A percentile compares a stretch with the other conserved stretches of the same genome.
These are phyloP conservation scores for Dillenia turbinata DNA, from an alignment of 164 flowering plant species.

Conservation along the genomic window DNA sequence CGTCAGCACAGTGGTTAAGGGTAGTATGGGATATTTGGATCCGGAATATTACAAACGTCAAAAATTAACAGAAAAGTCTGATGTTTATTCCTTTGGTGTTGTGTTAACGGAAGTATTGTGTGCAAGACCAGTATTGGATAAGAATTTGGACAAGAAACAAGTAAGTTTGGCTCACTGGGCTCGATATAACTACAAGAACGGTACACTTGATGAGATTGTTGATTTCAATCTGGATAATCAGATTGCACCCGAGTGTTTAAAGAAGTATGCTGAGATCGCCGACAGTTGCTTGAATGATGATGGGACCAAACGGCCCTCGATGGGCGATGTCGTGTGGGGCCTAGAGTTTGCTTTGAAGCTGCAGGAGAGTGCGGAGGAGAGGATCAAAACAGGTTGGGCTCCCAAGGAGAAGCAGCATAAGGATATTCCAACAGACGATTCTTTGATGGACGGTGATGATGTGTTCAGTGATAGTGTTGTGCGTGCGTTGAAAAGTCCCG, in stretches of 20 bases:
- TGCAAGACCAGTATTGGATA: conserved; percentile 17
- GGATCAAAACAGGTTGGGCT: not conserved
- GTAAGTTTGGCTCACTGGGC: conserved; percentile 26
- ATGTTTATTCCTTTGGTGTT: conserved; percentile 36
- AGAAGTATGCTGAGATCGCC: conserved; percentile 21
- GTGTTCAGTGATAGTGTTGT: too few species aligned
- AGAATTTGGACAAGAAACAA: conserved; percentile 10
- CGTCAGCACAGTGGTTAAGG: conserved; percentile 36
- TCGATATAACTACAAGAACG: not conserved
- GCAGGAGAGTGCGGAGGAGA: conserved; percentile 9
- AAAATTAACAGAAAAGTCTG: conserved; percentile 32
- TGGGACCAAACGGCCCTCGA: conserved; percentile 27
- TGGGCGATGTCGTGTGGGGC: conserved; percentile 26
- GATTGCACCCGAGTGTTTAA: conserved; percentile 16
- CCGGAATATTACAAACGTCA: conserved; percentile 28
- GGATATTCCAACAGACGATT: too few species aligned
- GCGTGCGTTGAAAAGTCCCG: too few species aligned
- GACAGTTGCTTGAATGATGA: conserved; percentile 23
- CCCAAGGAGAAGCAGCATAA: too few species aligned
- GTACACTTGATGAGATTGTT: conserved; percentile 14
- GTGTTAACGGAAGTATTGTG: conserved; percentile 31
- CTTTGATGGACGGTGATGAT: too few species aligned
- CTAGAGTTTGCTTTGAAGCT: conserved; percentile 20
- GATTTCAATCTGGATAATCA: conserved; percentile 17
- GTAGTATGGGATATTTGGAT: conserved; percentile 39